Evolutionary conservation across 2,329 filamentous ascomycete species (phyloP).

Genomic region (Cladosporium sp.): DNA sequence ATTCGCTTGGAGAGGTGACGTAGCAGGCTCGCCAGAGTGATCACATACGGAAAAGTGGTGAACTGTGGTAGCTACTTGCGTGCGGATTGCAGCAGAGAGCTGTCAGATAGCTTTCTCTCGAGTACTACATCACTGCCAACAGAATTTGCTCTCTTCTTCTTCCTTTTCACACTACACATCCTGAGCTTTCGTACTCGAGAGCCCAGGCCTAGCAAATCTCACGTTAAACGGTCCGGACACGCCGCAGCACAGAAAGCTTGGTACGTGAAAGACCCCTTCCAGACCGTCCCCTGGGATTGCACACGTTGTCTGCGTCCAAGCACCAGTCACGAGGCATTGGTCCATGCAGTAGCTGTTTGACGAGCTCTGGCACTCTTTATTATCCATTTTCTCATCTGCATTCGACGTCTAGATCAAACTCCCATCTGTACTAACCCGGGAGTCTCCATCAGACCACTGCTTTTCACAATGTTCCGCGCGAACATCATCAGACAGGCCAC

Average conservation of each 20-base stretch:
- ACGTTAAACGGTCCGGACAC: neutral
- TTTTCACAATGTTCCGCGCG: conserved; percentile 27
- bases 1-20: neutral
- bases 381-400: neutral
- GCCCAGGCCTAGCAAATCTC: conserved; percentile 1
- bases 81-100: too few species aligned
- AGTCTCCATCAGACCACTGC: neutral
- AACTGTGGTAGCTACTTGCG: too few species aligned
- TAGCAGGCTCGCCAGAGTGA: neutral
- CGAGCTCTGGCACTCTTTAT: neutral
- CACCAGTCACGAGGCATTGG: conserved; percentile 6
- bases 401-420: neutral
- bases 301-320: conserved; percentile 6
- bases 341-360: neutral
- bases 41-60: too few species aligned
- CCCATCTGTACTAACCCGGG: neutral
- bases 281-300: neutral
- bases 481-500: conserved; percentile 30
- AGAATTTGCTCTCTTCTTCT: neutral
- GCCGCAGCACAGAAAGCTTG: conserved; percentile 6
- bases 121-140: neutral
- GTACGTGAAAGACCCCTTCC: conserved; percentile 9
- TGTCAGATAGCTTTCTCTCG: neutral
- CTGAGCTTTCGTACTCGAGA: neutral
- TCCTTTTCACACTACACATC: neutral